phyloP scores from a whole-genome alignment of 140 eudicot species.

The Anethum foeniculum region DNA sequence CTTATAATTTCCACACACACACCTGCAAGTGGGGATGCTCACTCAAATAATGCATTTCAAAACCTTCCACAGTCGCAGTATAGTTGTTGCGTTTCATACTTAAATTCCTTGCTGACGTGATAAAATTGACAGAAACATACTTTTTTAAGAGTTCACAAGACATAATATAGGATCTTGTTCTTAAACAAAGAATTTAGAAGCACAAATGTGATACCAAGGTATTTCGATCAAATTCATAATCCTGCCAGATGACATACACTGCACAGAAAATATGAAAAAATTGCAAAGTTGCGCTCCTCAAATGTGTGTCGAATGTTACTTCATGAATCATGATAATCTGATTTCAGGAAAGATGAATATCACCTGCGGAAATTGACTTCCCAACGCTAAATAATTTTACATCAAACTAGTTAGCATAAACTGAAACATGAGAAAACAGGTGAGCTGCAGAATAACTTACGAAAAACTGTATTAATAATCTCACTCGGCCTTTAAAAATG shows the following conservation, averaged over 20 bases:
- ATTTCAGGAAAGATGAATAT: too few species aligned
- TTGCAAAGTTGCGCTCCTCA: not conserved
- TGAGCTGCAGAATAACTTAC: not conserved
- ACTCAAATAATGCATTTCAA: slow-evolving; percentile 64
- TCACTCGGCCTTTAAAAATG: slow-evolving; percentile 77
- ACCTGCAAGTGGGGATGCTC: slow-evolving; percentile 83
- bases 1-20: slow-evolving; percentile 74
- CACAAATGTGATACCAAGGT: not conserved
- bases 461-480: not conserved
- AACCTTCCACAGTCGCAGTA: slow-evolving; percentile 73
- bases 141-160: not conserved
- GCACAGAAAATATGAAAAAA: not conserved
- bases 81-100: slow-evolving; percentile 31
- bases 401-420: not conserved
- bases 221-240: not conserved
- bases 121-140: not conserved
- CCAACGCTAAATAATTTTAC: too few species aligned
- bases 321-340: too few species aligned
- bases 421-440: not conserved
- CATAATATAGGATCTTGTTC: not conserved
- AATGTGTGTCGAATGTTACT: not conserved
- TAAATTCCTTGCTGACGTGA: slow-evolving; percentile 56
- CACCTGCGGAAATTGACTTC: too few species aligned
- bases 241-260: not conserved
- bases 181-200: not conserved